phyloP scores from a whole-genome alignment of 495 filamentous ascomycete genomes.

The Talaromyces adpressus region DNA sequence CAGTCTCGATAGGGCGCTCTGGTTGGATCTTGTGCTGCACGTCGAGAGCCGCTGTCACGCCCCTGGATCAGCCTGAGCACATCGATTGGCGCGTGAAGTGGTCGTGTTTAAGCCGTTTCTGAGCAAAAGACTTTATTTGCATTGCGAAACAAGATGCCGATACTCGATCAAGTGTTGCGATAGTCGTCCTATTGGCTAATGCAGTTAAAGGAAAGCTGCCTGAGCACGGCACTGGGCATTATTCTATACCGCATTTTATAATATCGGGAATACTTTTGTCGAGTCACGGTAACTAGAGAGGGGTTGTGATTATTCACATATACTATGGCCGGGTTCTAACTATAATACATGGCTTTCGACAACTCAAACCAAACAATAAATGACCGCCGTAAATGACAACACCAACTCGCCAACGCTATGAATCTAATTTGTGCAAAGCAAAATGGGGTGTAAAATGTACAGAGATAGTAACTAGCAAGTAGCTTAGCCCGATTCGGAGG shows the following conservation, averaged over 20 bases:
- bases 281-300: not conserved
- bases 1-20: not conserved
- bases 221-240: not conserved
- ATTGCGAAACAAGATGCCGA: not conserved
- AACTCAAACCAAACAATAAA: not conserved
- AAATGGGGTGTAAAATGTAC: not conserved
- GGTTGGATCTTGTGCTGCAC: conserved; percentile 8
- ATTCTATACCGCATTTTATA: not conserved
- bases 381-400: conserved; percentile 5
- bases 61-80: not conserved
- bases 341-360: conserved; percentile 3
- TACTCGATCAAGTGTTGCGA: not conserved
- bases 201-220: not conserved
- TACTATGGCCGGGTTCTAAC: not conserved
- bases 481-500: conserved; percentile 37
- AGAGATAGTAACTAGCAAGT: not conserved
- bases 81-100: not conserved
- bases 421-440: conserved; percentile 6
- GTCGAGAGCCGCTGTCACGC: conserved; percentile 9
- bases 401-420: conserved; percentile 12
- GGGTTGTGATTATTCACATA: not conserved
- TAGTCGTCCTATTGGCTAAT: not conserved
- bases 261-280: not conserved
- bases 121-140: no score
- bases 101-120: not conserved